Conservation (phyloP, 108 stramenopile genomes). For the Skeletonema potamos region DNA sequence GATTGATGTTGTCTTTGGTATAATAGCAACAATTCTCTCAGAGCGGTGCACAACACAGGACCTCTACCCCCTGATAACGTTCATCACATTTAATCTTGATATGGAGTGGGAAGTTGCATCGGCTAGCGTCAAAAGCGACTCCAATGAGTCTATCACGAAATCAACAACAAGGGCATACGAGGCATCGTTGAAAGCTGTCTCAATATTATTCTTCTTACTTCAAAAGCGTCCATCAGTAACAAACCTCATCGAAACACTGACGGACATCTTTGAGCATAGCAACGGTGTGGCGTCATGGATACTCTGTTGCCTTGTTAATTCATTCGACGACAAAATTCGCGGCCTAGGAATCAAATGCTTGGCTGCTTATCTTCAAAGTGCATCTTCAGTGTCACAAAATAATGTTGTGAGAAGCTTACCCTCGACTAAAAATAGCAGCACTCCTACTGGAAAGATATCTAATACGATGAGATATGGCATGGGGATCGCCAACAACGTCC, state of each 20-base stretch:
- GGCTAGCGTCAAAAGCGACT: conserved; percentile 3
- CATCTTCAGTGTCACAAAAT: conserved; percentile 10
- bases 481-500: conserved; percentile 36
- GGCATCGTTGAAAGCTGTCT: conserved; percentile 36
- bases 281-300: conserved; percentile 68
- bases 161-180: conserved; percentile 29
- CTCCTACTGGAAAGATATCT: conserved; percentile 24
- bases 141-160: conserved; percentile 4
- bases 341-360: conserved; percentile 71
- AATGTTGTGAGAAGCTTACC: conserved; percentile 1
- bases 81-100: conserved; percentile 58
- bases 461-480: conserved; percentile 45
- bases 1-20: conserved; percentile 57
- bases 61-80: conserved; percentile 51
- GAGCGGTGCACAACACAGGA: conserved; percentile 35
- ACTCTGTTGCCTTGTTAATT: conserved; percentile 69
- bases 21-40: conserved; percentile 52
- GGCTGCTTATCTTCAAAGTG: conserved; percentile 47
- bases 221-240: conserved; percentile 32
- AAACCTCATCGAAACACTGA: conserved; percentile 44
- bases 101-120: conserved; percentile 50
- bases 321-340: conserved; percentile 61
- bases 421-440: conserved; percentile 4
- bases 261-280: conserved; percentile 50
- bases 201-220: conserved; percentile 43